phyloP scores from a whole-genome alignment of 192 early-diverging fungal species.

The Paraglomus occultum region DNA sequence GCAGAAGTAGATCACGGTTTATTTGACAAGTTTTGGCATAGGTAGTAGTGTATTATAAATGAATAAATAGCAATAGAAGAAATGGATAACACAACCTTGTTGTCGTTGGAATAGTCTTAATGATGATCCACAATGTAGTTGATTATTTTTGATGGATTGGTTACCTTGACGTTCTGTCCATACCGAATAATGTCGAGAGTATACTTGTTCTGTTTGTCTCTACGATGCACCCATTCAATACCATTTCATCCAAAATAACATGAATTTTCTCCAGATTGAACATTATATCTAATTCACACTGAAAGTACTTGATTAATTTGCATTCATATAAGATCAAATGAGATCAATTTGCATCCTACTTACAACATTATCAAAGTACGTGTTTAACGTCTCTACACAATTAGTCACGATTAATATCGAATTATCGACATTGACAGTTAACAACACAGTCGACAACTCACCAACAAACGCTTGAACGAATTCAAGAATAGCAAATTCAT shows the following conservation, averaged over 20 bases:
- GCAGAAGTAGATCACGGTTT: constrained; percentile 27
- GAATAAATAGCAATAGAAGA: too few relatives aligned
- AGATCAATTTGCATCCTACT: background rate
- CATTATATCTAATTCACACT: constrained; percentile 46
- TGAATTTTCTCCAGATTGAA: constrained; percentile 43
- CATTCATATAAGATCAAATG: background rate
- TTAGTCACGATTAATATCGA: constrained; percentile 2
- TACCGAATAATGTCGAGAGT: background rate
- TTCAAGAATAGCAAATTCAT: constrained; percentile 39
- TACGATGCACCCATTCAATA: constrained; percentile 34
- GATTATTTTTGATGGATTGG: too few relatives aligned
- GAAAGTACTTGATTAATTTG: background rate
- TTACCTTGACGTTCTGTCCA: constrained; percentile 13
- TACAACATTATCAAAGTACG: constrained; percentile 44
- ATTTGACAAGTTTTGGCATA: too few relatives aligned
- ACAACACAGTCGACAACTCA: constrained; percentile 23
- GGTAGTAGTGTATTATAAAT: too few relatives aligned
- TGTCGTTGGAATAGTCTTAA: too few relatives aligned
- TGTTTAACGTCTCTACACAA: constrained; percentile 36
- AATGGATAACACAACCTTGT: too few relatives aligned
- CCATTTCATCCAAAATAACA: constrained; percentile 39
- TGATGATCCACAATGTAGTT: too few relatives aligned
- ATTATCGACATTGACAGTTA: background rate
- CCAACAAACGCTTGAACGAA: constrained; percentile 37
- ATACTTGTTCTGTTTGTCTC: constrained; percentile 37